These are phyloP conservation scores for Alternaria brassicicola DNA, from an alignment of 2,329 filamentous ascomycete species.

Conservation along the genomic window DNA sequence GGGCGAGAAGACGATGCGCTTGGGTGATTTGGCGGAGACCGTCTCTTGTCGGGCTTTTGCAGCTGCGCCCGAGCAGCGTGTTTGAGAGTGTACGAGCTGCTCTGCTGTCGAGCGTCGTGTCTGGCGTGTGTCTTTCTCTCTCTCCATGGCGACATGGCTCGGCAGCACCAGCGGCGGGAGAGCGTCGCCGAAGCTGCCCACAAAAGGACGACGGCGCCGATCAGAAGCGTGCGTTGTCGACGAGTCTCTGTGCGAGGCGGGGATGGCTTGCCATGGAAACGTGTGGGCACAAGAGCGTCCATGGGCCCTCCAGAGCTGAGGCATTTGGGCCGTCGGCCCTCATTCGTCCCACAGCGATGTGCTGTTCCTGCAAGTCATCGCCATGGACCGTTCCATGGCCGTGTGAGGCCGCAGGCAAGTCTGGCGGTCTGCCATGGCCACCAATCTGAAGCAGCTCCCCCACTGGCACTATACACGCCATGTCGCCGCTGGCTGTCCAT, in stretches of 20 bases:
- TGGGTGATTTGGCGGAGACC: constrained; percentile 24
- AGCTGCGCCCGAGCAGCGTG: constrained; percentile 16
- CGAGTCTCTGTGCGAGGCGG: constrained; percentile 20
- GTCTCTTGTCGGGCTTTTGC: neutral
- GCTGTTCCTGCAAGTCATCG: constrained; percentile 36
- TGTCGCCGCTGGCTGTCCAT: neutral
- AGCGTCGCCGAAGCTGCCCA: constrained; percentile 8
- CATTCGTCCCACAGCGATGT: constrained; percentile 24
- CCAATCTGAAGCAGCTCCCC: constrained; percentile 11
- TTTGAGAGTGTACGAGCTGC: constrained; percentile 7
- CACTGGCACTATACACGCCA: neutral
- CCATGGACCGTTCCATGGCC: constrained; percentile 6
- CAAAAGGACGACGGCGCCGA: constrained; percentile 13
- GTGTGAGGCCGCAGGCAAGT: neutral
- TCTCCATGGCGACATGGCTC: neutral
- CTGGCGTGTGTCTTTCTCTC: constrained; percentile 3
- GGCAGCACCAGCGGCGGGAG: neutral
- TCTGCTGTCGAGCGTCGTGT: neutral
- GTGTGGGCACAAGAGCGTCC: constrained; percentile 10
- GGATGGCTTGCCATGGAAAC: constrained; percentile 18
- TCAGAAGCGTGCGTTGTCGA: constrained; percentile 23
- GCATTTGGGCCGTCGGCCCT: constrained; percentile 23
- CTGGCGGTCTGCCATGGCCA: constrained; percentile 23
- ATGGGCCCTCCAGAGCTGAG: constrained; percentile 17
- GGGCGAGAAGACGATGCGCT: constrained; percentile 18